These are phyloP conservation scores for Clitocybe nebularis DNA, from an alignment of 1,284 basidiomycete genomes.

Conservation along the genomic window DNA sequence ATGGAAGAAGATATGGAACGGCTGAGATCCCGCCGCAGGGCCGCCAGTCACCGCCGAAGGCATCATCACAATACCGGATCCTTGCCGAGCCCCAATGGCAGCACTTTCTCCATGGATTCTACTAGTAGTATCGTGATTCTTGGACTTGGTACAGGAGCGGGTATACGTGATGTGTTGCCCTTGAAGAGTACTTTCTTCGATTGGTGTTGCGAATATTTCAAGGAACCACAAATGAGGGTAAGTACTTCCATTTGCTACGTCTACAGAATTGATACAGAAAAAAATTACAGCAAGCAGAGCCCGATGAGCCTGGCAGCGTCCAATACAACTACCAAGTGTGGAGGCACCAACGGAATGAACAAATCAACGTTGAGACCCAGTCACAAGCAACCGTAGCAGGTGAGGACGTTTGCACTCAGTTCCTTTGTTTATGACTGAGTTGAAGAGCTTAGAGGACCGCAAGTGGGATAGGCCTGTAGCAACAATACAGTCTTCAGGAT, in stretches of 20 bases:
- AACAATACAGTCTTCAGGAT: constrained; percentile 65
- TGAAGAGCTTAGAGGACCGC: constrained; percentile 36
- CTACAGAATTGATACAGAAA: constrained; percentile 10
- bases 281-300: constrained; percentile 75
- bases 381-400: constrained; percentile 71
- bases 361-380: constrained; percentile 69
- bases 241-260: constrained; percentile 22
- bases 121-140: constrained; percentile 58
- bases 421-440: neutral
- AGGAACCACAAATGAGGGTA: constrained; percentile 97
- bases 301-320: constrained; percentile 91
- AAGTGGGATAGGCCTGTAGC: constrained; percentile 83
- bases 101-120: constrained; percentile 72
- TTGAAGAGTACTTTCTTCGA: constrained; percentile 92
- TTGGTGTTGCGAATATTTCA: constrained; percentile 97
- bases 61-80: constrained; percentile 38
- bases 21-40: constrained; percentile 62
- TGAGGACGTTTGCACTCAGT: constrained; percentile 33
- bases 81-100: constrained; percentile 64
- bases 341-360: constrained; percentile 90
- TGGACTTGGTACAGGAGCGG: constrained; percentile 69
- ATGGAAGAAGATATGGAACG: constrained; percentile 92
- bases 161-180: constrained; percentile 74
- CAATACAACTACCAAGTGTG: constrained; percentile 96
- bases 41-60: constrained; percentile 26